Conservation (phyloP, 345 rosid genomes). For the Euphorbia tirucalli region DNA sequence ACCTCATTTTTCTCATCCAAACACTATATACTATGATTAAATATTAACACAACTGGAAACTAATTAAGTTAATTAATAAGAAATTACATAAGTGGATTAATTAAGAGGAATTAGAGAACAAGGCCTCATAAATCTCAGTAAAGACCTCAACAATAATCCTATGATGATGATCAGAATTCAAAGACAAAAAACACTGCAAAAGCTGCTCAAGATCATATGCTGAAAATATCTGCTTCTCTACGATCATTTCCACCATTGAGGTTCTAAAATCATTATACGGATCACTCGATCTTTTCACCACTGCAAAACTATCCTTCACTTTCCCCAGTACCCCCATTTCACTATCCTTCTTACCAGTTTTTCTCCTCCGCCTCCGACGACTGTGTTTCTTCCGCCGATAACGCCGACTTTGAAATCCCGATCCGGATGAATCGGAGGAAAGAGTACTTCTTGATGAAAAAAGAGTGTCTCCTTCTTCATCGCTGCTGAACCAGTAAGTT, state of each 20-base stretch:
- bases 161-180: conserved; percentile 28
- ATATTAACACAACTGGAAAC: too few species aligned
- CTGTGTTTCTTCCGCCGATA: conserved; percentile 10
- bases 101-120: conserved; percentile 23
- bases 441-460: conserved; percentile 64
- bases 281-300: conserved; percentile 52
- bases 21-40: background rate
- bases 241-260: conserved; percentile 78
- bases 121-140: conserved; percentile 25
- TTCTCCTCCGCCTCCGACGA: conserved; percentile 16
- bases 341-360: background rate
- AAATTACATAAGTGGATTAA: background rate
- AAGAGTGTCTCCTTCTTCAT: conserved; percentile 55
- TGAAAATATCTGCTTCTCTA: conserved; percentile 60
- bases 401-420: conserved; percentile 4
- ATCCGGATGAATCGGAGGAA: conserved; percentile 63
- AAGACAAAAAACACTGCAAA: conserved; percentile 46
- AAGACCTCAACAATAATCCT: conserved; percentile 26
- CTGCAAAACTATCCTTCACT: conserved; percentile 73
- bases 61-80: too few species aligned
- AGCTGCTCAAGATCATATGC: conserved; percentile 64
- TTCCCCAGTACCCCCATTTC: conserved; percentile 34
- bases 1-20: background rate
- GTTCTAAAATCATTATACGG: conserved; percentile 62
- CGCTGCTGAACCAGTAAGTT: conserved; percentile 66